Evolutionary conservation across 2,329 filamentous ascomycete species (phyloP), one percentile per base, ranked within the genome.

Genomic region (Hypoxylon rubiginosum): DNA sequence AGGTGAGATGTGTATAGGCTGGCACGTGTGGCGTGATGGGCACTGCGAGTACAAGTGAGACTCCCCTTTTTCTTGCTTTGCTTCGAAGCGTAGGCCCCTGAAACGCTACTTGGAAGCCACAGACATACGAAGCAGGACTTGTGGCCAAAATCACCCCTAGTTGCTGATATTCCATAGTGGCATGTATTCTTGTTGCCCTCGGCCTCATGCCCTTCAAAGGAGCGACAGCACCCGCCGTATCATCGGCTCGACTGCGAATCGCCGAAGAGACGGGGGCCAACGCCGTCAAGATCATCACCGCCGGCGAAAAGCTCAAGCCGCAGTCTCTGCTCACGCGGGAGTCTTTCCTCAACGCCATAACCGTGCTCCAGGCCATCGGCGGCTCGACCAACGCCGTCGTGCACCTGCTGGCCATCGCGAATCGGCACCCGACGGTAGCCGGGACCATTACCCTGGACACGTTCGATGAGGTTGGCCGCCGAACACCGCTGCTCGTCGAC

Each of bases 21-120:
- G 93, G 93, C 30, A 94, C 92, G 0, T 97, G 93, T 69, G 93
- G 93, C 50, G 93, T 94, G 17, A 97, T 97, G 93, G 96, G 93
- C 69, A 97, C 93, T 0, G 93, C 93, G 6, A 95, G 93, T 74
- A 97, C 93, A 1, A 95, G 66, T 68, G 8, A 66, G 66, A 7
- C 46, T 52, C 11, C 30, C 36, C 13, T 3, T 26, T 39, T 26
- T 24, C 26, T 32, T 54, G 10, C 52, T n/a, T 34, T 50, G 46
- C 55, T 65, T 62, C 30, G 26, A 28, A 28, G 26, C 7, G 26
- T 28, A 7, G 6, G 11, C 19, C 28, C 8, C 15, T n/a, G 26
- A 10, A 4, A 3, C 8, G n/a, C 3, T 49, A 28, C 13, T 49
- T 26, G 17, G 2, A 48, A 48, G 21, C 9, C 32, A 34, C 13